phyloP scores from a whole-genome alignment of 1,284 basidiomycete species.

The Ustilago curta region DNA sequence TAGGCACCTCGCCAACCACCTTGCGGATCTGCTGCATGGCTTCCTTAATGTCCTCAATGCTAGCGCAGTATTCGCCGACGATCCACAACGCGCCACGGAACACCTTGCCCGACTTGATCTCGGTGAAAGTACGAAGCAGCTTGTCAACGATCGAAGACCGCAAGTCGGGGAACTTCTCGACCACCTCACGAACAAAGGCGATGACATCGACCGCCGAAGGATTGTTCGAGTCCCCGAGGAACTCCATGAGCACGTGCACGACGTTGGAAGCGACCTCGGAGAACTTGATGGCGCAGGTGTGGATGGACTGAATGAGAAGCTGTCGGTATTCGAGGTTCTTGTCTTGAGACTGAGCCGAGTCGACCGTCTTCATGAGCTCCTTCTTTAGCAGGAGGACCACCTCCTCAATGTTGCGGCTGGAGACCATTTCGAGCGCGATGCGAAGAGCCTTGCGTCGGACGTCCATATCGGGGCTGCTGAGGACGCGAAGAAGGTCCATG shows the following conservation, averaged over 20 bases:
- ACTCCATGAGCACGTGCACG: constrained; percentile 97
- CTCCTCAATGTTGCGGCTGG: constrained; percentile 96
- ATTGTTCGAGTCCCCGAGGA: constrained; percentile 95
- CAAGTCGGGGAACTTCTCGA: constrained; percentile 94
- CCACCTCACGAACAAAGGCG: constrained; percentile 94
- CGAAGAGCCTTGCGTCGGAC: constrained; percentile 91
- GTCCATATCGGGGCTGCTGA: constrained; percentile 94
- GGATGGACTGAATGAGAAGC: constrained; percentile 95
- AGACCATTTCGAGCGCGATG: constrained; percentile 93
- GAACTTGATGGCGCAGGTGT: constrained; percentile 95
- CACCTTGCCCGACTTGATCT: constrained; percentile 97
- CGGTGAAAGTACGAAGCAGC: constrained; percentile 83
- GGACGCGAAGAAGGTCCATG: constrained; percentile 93
- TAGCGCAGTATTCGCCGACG: constrained; percentile 84
- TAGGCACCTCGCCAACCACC: constrained; percentile 94
- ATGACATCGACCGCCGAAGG: constrained; percentile 95
- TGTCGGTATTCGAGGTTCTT: constrained; percentile 86
- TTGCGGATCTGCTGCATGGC: constrained; percentile 85
- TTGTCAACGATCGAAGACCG: constrained; percentile 87
- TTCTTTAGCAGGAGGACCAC: constrained; percentile 97
- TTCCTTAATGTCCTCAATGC: constrained; percentile 62
- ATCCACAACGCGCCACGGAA: constrained; percentile 98
- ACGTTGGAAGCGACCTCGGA: constrained; percentile 98
- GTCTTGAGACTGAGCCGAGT: constrained; percentile 74
- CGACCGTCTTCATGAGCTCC: constrained; percentile 85